A percentile compares a stretch with the other conserved stretches of the same genome.
phyloP scores from a whole-genome alignment of 176 grass and related monocot genomes.

The Carex myosuroides region DNA sequence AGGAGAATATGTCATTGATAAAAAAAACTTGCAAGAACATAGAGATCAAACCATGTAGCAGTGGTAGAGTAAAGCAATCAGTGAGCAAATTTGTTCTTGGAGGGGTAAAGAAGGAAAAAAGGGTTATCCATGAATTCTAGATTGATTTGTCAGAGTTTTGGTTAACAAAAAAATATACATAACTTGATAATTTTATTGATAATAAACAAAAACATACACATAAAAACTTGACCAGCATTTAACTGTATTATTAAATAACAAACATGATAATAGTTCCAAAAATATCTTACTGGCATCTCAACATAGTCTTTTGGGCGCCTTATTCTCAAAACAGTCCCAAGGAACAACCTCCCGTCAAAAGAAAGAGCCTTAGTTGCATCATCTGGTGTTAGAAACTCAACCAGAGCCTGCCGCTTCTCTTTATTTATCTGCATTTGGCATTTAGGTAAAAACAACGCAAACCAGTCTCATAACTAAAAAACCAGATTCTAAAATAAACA shows the following conservation, averaged over 20 bases:
- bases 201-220: background rate
- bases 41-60: background rate
- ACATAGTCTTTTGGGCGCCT: conserved; percentile 88
- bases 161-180: background rate
- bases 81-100: background rate
- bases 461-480: background rate
- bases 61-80: background rate
- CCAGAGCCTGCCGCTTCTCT: conserved; percentile 77
- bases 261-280: conserved; percentile 6
- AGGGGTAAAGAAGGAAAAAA: background rate
- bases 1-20: background rate
- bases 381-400: conserved; percentile 97
- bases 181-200: background rate
- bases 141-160: background rate
- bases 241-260: background rate
- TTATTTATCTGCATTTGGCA: conserved; percentile 73
- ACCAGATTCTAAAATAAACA: background rate
- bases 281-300: conserved; percentile 73
- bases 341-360: conserved; percentile 68
- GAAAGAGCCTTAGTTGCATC: conserved; percentile 89
- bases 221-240: background rate
- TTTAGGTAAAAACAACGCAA: background rate
- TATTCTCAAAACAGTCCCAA: conserved; percentile 72
- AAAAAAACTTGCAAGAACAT: background rate
- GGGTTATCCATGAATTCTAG: background rate